A percentile compares a stretch with the other conserved stretches of the same genome.
These are phyloP conservation scores for Phytophthora sansomeana DNA, from an alignment of 352 stramenopile genomes.

Conservation along the genomic window DNA sequence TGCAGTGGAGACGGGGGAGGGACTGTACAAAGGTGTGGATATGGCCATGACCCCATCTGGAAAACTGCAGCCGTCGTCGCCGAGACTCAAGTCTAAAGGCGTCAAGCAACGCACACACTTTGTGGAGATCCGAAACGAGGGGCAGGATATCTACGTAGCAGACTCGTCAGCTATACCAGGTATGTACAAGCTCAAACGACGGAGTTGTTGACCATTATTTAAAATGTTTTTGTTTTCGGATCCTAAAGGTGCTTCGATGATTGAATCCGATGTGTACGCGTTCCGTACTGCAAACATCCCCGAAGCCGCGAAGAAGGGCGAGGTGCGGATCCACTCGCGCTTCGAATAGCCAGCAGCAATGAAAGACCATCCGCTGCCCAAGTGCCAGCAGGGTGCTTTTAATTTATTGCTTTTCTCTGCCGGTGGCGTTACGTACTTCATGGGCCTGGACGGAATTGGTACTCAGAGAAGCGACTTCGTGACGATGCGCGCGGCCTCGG, in stretches of 20 bases:
- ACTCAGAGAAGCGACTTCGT: constrained; percentile 78
- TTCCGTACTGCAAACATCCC: constrained; percentile 63
- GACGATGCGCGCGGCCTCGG: constrained; percentile 80
- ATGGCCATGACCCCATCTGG: constrained; percentile 62
- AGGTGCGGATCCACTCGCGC: constrained; percentile 74
- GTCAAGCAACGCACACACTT: constrained; percentile 89
- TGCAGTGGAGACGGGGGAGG: constrained; percentile 79
- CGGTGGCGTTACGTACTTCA: constrained; percentile 1
- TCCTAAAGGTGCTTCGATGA: constrained; percentile 35
- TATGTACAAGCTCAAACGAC: constrained; percentile 8
- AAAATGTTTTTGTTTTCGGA: constrained; percentile 14
- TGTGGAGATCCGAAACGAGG: constrained; percentile 70
- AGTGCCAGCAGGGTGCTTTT: constrained; percentile 30
- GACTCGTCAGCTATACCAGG: constrained; percentile 76
- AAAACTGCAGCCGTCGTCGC: constrained; percentile 57
- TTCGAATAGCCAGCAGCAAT: constrained; percentile 57
- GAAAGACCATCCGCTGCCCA: constrained; percentile 18
- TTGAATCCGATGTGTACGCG: constrained; percentile 82
- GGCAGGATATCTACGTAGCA: constrained; percentile 76
- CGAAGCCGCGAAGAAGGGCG: constrained; percentile 45
- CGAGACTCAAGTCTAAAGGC: constrained; percentile 82
- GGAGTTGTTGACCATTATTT: constrained; percentile 12
- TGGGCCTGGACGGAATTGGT: background rate
- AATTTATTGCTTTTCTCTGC: constrained; percentile 42
- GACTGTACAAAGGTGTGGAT: constrained; percentile 87